Conservation (phyloP, 2,329 filamentous ascomycete species). For the Lecanicillium sp. region DNA sequence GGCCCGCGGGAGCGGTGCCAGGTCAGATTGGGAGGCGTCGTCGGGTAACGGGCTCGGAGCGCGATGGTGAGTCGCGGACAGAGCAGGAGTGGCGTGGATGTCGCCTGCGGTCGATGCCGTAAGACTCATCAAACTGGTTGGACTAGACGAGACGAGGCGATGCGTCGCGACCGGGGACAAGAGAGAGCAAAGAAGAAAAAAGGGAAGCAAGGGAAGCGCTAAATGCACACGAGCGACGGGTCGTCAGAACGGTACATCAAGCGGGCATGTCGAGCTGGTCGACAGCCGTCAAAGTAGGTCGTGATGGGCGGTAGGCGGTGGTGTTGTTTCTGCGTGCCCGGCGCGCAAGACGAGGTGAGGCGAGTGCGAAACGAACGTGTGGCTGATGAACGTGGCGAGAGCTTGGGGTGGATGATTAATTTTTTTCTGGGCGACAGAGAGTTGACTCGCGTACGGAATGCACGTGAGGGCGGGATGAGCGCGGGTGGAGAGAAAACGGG, state of each 20-base stretch:
- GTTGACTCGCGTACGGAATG: constrained; percentile 10
- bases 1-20: constrained; percentile 19
- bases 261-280: constrained; percentile 5
- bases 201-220: neutral
- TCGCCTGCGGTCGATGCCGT: constrained; percentile 9
- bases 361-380: constrained; percentile 31
- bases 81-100: constrained; percentile 8
- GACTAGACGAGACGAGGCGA: neutral
- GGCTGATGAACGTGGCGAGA: constrained; percentile 41
- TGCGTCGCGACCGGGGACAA: neutral
- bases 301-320: neutral
- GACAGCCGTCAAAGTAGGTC: neutral
- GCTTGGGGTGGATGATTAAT: constrained; percentile 23
- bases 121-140: neutral
- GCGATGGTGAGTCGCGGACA: neutral
- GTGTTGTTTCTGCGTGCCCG: constrained; percentile 1
- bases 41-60: constrained; percentile 3
- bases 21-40: constrained; percentile 24
- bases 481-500: neutral
- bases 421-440: constrained; percentile 17
- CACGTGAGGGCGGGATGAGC: constrained; percentile 3
- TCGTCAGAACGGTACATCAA: constrained; percentile 8
- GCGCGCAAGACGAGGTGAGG: constrained; percentile 28
- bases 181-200: no score
- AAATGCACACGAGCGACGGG: constrained; percentile 6